phyloP scores from a whole-genome alignment of 805 yeast species.

The Wickerhamiella vanderwaltii region DNA sequence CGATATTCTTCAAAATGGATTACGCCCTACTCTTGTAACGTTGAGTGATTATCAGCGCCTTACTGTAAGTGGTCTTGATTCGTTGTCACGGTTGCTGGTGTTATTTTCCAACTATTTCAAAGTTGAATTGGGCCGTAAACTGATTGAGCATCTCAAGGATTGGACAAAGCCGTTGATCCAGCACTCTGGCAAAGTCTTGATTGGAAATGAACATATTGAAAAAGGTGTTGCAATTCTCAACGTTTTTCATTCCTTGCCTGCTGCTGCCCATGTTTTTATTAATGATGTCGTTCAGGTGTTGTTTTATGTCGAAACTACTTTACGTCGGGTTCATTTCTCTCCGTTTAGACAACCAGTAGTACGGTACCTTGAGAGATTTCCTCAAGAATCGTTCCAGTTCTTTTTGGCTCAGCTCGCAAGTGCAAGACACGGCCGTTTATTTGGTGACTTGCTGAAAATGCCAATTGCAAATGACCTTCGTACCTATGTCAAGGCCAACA shows the following conservation, averaged over 20 bases:
- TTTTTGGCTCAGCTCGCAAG: conserved; percentile 55
- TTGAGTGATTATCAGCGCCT: conserved; percentile 85
- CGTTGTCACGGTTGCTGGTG: conserved; percentile 75
- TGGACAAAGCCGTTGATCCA: conserved; percentile 86
- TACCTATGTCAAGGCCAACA: conserved; percentile 39
- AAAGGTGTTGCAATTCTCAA: conserved; percentile 83
- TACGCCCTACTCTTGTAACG: conserved; percentile 91
- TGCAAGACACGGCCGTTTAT: conserved; percentile 51
- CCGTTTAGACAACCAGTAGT: conserved; percentile 90
- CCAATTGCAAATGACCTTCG: conserved; percentile 36
- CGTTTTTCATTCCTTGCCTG: conserved; percentile 82
- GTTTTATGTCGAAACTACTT: conserved; percentile 62
- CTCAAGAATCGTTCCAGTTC: conserved; percentile 58
- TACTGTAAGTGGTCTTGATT: conserved; percentile 81
- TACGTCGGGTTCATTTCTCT: conserved; percentile 73
- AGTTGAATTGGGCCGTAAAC: conserved; percentile 89
- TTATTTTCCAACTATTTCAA: conserved; percentile 83
- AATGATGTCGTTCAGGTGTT: conserved; percentile 72
- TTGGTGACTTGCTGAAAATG: conserved; percentile 55
- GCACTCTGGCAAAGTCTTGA: conserved; percentile 68
- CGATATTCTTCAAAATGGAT: conserved; percentile 86
- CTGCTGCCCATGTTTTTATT: conserved; percentile 84
- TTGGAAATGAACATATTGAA: conserved; percentile 67
- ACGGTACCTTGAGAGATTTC: conserved; percentile 70
- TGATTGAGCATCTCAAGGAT: conserved; percentile 85